Percentiles rank a stretch among this genome's conserved stretches.
phyloP scores from a whole-genome alignment of 2,329 filamentous ascomycete species.

The Trichoderma sp. region DNA sequence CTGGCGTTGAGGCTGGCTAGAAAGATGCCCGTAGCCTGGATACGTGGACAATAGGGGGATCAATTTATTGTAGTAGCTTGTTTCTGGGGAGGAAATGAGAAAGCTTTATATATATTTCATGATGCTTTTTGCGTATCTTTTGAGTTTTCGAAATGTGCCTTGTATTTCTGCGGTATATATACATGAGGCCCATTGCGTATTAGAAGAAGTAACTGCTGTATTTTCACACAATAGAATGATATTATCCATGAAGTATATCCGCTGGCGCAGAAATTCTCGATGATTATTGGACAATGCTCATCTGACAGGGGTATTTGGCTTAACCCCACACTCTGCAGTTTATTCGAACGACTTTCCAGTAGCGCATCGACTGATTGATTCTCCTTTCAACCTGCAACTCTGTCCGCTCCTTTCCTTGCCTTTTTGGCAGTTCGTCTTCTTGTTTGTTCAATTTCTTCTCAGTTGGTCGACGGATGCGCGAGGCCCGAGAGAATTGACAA shows the following conservation, averaged over 20 bases:
- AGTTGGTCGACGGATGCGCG: background rate
- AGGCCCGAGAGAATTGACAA: background rate
- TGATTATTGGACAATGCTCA: background rate
- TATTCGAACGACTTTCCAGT: slow-evolving; percentile 6
- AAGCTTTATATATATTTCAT: slow-evolving; percentile 11
- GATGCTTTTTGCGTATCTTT: background rate
- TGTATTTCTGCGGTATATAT: background rate
- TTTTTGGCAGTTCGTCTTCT: background rate
- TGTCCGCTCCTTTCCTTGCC: background rate
- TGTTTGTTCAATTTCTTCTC: too few species aligned
- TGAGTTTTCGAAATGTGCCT: background rate
- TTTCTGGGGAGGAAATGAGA: slow-evolving; percentile 19
- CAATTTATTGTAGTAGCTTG: slow-evolving; percentile 9
- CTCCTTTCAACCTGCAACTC: background rate
- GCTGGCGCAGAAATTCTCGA: background rate
- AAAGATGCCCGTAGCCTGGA: slow-evolving; percentile 22
- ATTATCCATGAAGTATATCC: background rate
- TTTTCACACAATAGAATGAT: background rate
- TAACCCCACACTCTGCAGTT: background rate
- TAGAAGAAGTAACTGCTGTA: background rate
- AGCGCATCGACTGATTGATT: slow-evolving; percentile 1
- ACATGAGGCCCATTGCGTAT: background rate
- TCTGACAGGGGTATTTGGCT: background rate
- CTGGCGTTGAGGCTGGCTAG: slow-evolving; percentile 18
- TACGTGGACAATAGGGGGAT: slow-evolving; percentile 19